Evolutionary conservation across 805 yeast genomes (phyloP), one percentile per base, ranked within the genome.

Genomic region (Torulaspora gathmanii): DNA sequence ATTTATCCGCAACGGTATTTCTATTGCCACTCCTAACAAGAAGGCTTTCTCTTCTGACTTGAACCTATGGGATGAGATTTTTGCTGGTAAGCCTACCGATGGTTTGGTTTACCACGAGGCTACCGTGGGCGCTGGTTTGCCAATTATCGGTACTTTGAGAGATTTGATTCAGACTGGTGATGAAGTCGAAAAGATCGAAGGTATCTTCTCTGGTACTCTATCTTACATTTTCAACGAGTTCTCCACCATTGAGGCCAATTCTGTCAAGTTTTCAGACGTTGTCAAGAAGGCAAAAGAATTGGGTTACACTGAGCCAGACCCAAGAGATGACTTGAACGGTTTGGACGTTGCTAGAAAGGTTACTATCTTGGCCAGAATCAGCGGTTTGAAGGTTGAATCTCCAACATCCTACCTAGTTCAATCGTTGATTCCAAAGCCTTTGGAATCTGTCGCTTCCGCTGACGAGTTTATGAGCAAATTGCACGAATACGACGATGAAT

Each of bases 271-370:
- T 67, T 88, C 97, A 20, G 95, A 89, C 44, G 82, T 93, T 40
- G 98, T 93, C 47, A 74, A 77, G 52, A 80, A 81, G 38, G 99
- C 99, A 42, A 91, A 91, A 70, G 70, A 81, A 42, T 74, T 88
- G 54, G 99, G 99, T 41, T 93, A 88, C 77, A 91, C 97, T 33
- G 99, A 93, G 71, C 99, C 99, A 40, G 99, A 93, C 68, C 99
- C 99, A 68, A 83, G 99, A 71, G 99, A 93, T 67, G 99, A 93
- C 65, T 79, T 93, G 68, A 93, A 91, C 68, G 99, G 99, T 44
- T 77, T 93, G 65, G 99, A 93, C 64, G 96, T 93, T 50, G 99
- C 99, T 35, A 84, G 99, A 77, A 93, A 93, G 69, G 96, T 93
- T 25, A 89, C 99, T 20, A 93, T 93, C 54, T 78, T 93, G 52